Evolutionary conservation across 2,329 filamentous ascomycete species (phyloP), one percentile per base, ranked within the genome.

Genomic region (Monosporascus cannonballus): DNA sequence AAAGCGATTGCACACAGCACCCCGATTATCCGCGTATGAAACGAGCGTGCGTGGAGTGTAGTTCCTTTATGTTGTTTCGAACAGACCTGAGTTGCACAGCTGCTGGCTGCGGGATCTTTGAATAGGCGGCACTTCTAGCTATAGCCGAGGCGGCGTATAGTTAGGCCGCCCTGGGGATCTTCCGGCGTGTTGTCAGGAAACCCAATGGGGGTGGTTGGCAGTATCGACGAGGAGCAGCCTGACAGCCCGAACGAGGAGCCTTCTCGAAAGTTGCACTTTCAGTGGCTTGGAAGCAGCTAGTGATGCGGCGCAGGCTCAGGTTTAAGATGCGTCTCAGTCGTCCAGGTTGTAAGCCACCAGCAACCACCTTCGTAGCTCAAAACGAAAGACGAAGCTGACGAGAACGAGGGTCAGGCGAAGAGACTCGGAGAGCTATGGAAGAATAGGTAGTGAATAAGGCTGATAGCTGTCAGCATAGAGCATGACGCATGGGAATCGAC

Each of bases 401-500:
- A 52, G 50, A 51, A 51, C 51, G 50, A 52, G 3, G 55, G 50
- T 49, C 54, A 54, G 54, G 59, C 30, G 51, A 56, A 46, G 54
- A 52, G 44, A 47, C 48, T 51, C 47, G 47, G 52, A 17, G 22
- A 30, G 42, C 42, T 46, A 45, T 22, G 24, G 57, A 57, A 41
- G 27, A 53, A 42, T n/a, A 25, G 8, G n/a, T 14, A 24, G 14
- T 22, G 25, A 44, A 44, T 46, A 52, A 24, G 51, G 51, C 51
- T 49, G 51, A n/a, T 11, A 45, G 42, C 42, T 27, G 42, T n/a
- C 20, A 24, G 20, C 42, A 46, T 30, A 25, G 20, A 27, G 15
- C 42, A 46, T 46, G 42, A 30, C 24, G 42, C 42, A 46, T 46
- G 24, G 24, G 42, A 14, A 27, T 46, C 42, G 42, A 24, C 24